Evolutionary conservation across 805 yeast genomes (phyloP), one percentile per base, ranked within the genome.

Genomic region (Saccharomycopsis amapae): DNA sequence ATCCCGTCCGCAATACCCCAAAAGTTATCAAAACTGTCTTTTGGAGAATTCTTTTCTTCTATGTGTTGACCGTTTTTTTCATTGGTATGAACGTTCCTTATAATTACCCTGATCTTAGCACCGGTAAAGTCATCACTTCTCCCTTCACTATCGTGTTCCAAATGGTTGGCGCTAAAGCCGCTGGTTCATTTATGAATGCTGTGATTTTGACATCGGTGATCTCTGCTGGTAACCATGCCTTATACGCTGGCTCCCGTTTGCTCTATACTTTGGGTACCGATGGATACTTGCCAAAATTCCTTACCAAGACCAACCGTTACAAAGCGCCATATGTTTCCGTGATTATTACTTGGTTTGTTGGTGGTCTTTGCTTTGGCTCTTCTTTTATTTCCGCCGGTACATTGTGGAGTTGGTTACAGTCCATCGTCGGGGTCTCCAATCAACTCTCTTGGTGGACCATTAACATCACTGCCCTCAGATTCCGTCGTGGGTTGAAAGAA

Each of bases 321-420:
- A 62, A 68, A 44, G 65, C 68, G 15, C 79, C 79, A 15, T 72
- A 71, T 51, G 72, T 73, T 17, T 73, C 76, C 0, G 76, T 73
- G 1, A 38, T 65, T 2, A 55, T 67, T 25, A 76, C 82, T 22
- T 75, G 78, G 73, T 55, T 70, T 3, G 63, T 70, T 26, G 76
- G 81, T 36, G 81, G 79, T 0, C 61, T 76, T 38, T 76, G 80
- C 56, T 78, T 78, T 55, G 83, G 78, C 1, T 71, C 80, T 3
- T 74, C 79, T 1, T 73, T 73, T 53, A 67, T 73, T 46, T 75
- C 75, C 19, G 71, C 76, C 1, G 78, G 78, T 37, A 62, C 64
- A n/a, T 60, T 74, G 33, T 74, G 78, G 78, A 52, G 65, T 13
- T 73, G 78, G 77, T 59, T 73, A 46, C 78, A 72, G 60, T 62